Evolutionary conservation across 805 yeast genomes (phyloP), one percentile per base, ranked within the genome.

Genomic region (Kluyveromyces wickerhamii): DNA sequence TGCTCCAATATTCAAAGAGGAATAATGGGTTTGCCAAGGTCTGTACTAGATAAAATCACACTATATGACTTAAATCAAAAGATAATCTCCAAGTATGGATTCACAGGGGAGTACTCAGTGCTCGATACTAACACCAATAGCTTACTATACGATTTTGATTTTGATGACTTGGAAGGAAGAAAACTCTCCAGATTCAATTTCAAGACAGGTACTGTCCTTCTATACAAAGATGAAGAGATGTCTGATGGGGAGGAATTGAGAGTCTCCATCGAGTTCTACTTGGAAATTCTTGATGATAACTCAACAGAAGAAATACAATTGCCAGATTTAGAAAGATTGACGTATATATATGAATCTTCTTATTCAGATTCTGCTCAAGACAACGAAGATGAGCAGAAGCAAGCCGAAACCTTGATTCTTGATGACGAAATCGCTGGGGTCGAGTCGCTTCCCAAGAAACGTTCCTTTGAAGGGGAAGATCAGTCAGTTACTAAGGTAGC

Each of bases 191-290:
- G 71, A 1, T 55, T 79, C 11, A 80, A 81, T 7, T 61, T 87
- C 19, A 46, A 43, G 5, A 59, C 64, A 32, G 92, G 89, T n/a
- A 69, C 76, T 14, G 65, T 79, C 14, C 25, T 92, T 11, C 69
- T 79, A 2, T 67, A 92, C 12, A 74, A 79, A 30, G 98, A 92
- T 57, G 95, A 89, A 35, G 79, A 76, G 26, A 95, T 83, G 42
- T 60, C 43, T 20, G 56, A 48, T 7, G 35, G 38, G 7, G 46
- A 41, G 7, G 42, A 40, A 39, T 37, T 56, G 21, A 58, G 70
- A 28, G 79, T 75, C 44, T 71, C 74, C 27, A 62, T 79, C 24
- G 89, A 84, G 45, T 63, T 86, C 28, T 76, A 74, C 44, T 51
- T 79, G 7, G 60, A 58, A 8, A 41, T 48, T 11, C 51, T 49